Percentiles rank a stretch among this genome's conserved stretches.
These are phyloP conservation scores for Kockovaella imperatae DNA, from an alignment of 768 basidiomycete species.

Conservation along the genomic window DNA sequence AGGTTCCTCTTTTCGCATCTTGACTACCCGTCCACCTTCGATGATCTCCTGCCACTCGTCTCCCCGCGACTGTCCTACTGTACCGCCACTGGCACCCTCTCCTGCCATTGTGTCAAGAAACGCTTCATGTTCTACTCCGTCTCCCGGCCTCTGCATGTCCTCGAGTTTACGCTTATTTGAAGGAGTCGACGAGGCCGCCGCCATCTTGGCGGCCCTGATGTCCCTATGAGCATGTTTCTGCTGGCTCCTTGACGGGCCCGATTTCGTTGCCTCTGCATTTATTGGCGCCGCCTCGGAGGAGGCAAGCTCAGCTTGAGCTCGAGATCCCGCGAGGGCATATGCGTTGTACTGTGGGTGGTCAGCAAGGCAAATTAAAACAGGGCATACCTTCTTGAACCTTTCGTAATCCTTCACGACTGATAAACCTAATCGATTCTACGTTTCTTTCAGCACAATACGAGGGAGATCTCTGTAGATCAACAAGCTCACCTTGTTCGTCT, in stretches of 20 bases:
- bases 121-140: neutral
- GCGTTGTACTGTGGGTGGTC: constrained; percentile 7
- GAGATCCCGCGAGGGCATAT: constrained; percentile 3
- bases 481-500: constrained; percentile 25
- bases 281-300: neutral
- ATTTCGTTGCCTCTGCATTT: neutral
- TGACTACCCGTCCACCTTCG: constrained; percentile 4
- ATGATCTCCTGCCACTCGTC: constrained; percentile 12
- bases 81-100: constrained; percentile 5
- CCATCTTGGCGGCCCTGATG: constrained; percentile 7
- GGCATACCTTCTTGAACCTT: constrained; percentile 25
- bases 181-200: neutral
- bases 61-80: neutral
- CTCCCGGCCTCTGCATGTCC: neutral
- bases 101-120: neutral
- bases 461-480: neutral
- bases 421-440: constrained; percentile 25
- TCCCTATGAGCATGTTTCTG: constrained; percentile 6
- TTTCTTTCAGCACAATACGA: neutral
- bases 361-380: neutral
- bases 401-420: constrained; percentile 29
- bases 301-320: constrained; percentile 7
- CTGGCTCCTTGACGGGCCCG: neutral
- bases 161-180: neutral
- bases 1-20: constrained; percentile 2